phyloP scores from a whole-genome alignment of 2,329 filamentous ascomycete species.

The Talaromyces sp. region DNA sequence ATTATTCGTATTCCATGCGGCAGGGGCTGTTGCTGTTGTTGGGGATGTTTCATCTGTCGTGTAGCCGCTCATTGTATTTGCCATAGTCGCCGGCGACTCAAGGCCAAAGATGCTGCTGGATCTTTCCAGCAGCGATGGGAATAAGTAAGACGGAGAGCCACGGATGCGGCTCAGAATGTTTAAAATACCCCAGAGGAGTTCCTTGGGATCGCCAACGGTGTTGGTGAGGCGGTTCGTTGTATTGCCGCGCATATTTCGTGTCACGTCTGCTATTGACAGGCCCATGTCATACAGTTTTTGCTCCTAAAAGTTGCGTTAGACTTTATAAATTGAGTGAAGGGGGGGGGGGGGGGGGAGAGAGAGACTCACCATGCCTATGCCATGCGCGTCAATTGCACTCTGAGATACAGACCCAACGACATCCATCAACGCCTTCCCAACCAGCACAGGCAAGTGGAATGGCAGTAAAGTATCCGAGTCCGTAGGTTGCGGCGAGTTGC shows the following conservation, averaged over 20 bases:
- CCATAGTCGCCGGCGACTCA: slow-evolving; percentile 21
- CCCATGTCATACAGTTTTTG: slow-evolving; percentile 34
- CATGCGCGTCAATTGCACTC: slow-evolving; percentile 68
- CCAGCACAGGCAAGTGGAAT: slow-evolving; percentile 59
- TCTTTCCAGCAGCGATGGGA: slow-evolving; percentile 26
- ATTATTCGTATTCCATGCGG: background rate
- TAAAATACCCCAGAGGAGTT: slow-evolving; percentile 35
- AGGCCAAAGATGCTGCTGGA: slow-evolving; percentile 26
- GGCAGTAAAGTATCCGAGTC: slow-evolving; percentile 52
- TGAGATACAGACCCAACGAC: slow-evolving; percentile 70
- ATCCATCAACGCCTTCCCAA: slow-evolving; percentile 57
- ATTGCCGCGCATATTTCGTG: slow-evolving; percentile 24
- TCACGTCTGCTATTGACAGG: slow-evolving; percentile 27
- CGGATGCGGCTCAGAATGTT: slow-evolving; percentile 32
- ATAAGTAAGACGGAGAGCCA: slow-evolving; percentile 33
- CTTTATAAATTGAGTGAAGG: background rate
- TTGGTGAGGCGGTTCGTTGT: slow-evolving; percentile 23
- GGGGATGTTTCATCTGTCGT: background rate
- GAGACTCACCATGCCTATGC: slow-evolving; percentile 61
- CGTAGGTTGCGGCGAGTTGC: slow-evolving; percentile 56
- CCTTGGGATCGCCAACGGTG: slow-evolving; percentile 24
- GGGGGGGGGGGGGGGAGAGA: background rate
- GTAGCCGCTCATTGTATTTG: background rate
- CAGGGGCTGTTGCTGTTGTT: background rate
- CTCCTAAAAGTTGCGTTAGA: slow-evolving; percentile 19